Percentiles rank a stretch among this genome's conserved stretches.
These are phyloP conservation scores for Discostella stelligeroides DNA, from an alignment of 108 stramenopile species.

Conservation along the genomic window DNA sequence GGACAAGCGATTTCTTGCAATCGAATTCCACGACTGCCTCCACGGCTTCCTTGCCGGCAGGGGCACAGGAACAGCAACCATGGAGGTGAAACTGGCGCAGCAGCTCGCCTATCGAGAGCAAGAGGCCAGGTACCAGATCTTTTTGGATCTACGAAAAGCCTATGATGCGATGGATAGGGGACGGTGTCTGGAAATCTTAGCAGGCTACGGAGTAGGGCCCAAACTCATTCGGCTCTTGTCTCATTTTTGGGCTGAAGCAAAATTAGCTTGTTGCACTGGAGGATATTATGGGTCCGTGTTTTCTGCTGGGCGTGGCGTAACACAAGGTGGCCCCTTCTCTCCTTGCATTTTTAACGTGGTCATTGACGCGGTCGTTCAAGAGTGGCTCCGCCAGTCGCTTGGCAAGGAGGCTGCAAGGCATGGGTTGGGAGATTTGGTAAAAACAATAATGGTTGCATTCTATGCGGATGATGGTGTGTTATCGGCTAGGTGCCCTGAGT, in stretches of 20 bases:
- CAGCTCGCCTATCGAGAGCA: constrained; percentile 2
- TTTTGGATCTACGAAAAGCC: constrained; percentile 22
- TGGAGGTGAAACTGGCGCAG: constrained; percentile 22
- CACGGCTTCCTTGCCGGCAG: constrained; percentile 10
- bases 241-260: constrained; percentile 4
- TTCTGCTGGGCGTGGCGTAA: constrained; percentile 9
- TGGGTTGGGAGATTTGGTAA: not conserved
- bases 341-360: no score
- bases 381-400: no score
- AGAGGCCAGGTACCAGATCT: constrained; percentile 9
- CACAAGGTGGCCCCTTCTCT: no score
- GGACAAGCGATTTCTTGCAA: not conserved
- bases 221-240: constrained; percentile 8
- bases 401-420: no score
- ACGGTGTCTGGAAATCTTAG: constrained; percentile 13
- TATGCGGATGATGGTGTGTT: constrained; percentile 33
- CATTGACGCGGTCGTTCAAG: no score
- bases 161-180: constrained; percentile 26
- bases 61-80: constrained; percentile 31
- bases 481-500: not conserved
- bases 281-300: constrained; percentile 10
- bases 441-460: constrained; percentile 8
- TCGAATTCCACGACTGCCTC: constrained; percentile 18
- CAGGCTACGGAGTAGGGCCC: constrained; percentile 17
- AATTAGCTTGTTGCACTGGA: not conserved